Percentiles rank a stretch among this genome's conserved stretches.
phyloP scores from a whole-genome alignment of 768 basidiomycete species.

The Lentinula boryana region DNA sequence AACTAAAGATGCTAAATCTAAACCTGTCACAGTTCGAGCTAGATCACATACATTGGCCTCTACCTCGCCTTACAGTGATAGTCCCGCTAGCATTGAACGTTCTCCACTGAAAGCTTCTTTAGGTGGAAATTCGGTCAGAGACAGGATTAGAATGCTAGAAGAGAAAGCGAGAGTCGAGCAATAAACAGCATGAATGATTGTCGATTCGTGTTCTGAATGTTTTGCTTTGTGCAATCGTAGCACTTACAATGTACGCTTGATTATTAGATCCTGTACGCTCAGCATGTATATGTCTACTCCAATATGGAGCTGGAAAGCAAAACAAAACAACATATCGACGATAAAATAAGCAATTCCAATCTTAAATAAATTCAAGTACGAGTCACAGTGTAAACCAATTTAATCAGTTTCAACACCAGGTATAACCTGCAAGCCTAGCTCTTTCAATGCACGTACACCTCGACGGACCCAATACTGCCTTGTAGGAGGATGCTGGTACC shows the following conservation, averaged over 20 bases:
- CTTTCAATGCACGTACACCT: not conserved
- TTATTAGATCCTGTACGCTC: not conserved
- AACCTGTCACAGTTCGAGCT: not conserved
- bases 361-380: too few species aligned
- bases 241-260: not conserved
- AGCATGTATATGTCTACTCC: not conserved
- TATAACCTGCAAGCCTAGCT: not conserved
- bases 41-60: not conserved
- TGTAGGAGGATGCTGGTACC: conserved; percentile 4
- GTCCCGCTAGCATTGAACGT: not conserved
- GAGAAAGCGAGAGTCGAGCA: conserved; percentile 13
- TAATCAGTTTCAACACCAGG: not conserved
- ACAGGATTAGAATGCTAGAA: conserved; percentile 33
- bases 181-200: not conserved
- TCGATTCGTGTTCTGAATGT: not conserved
- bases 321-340: not conserved
- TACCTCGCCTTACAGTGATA: not conserved
- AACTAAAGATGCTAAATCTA: not conserved
- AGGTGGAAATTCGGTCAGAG: conserved; percentile 27
- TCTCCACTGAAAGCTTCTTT: not conserved
- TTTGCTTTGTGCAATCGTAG: not conserved
- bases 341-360: not conserved
- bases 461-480: conserved; percentile 3
- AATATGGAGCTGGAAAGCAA: not conserved
- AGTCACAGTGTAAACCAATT: not conserved